These are phyloP conservation scores for Candida taoyuanica DNA, from an alignment of 805 yeast species.

Conservation along the genomic window DNA sequence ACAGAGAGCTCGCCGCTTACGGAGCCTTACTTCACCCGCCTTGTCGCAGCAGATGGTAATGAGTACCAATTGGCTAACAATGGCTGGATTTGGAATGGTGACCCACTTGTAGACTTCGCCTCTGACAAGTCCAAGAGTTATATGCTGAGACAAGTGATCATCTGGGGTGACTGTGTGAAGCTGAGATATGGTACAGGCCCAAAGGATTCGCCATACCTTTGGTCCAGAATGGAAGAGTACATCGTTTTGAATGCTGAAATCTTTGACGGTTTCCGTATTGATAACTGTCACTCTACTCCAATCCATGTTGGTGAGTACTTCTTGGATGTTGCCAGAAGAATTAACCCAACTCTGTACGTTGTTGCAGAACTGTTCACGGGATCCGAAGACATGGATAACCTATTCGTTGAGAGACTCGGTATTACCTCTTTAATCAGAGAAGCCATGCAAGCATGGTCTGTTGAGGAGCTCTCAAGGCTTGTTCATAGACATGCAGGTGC, in stretches of 20 bases:
- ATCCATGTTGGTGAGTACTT: constrained; percentile 88
- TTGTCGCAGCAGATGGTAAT: constrained; percentile 46
- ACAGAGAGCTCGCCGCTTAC: constrained; percentile 56
- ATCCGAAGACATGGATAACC: constrained; percentile 82
- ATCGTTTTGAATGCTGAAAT: constrained; percentile 63
- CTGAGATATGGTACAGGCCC: constrained; percentile 76
- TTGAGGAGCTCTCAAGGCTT: constrained; percentile 76
- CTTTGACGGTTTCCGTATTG: constrained; percentile 88
- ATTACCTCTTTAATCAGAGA: constrained; percentile 87
- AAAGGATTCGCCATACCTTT: constrained; percentile 81
- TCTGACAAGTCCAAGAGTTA: constrained; percentile 74
- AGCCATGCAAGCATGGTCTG: constrained; percentile 96
- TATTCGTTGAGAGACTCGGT: constrained; percentile 88
- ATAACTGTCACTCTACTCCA: constrained; percentile 96
- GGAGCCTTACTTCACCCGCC: constrained; percentile 85
- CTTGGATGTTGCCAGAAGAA: constrained; percentile 80
- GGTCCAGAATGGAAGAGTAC: constrained; percentile 85
- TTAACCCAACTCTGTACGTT: constrained; percentile 81
- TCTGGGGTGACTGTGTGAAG: constrained; percentile 98
- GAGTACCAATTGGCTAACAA: constrained; percentile 81
- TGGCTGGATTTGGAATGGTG: constrained; percentile 99
- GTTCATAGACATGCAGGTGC: constrained; percentile 93
- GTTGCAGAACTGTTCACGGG: constrained; percentile 95
- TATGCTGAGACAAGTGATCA: constrained; percentile 84
- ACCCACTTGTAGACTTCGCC: constrained; percentile 92